These are phyloP conservation scores for Botrytis tulipae DNA, from an alignment of 2,329 filamentous ascomycete genomes.

Conservation along the genomic window DNA sequence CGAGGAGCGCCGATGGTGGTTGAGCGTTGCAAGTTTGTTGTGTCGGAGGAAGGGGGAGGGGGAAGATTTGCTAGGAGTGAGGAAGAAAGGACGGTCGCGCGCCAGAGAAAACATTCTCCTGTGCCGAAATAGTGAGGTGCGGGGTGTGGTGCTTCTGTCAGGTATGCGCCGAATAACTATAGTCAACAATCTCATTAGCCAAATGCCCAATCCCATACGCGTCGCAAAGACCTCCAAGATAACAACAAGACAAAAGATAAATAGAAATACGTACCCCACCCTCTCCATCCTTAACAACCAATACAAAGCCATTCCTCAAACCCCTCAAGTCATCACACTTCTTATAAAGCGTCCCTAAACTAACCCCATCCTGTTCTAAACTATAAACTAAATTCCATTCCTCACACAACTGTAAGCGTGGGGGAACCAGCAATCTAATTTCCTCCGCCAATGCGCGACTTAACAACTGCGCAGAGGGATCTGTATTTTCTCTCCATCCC, in stretches of 20 bases:
- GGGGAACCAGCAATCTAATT: constrained; percentile 83
- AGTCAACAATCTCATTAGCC: neutral
- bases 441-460: constrained; percentile 79
- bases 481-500: constrained; percentile 63
- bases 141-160: constrained; percentile 83
- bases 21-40: constrained; percentile 58
- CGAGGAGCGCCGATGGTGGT: constrained; percentile 52
- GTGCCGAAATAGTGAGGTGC: constrained; percentile 87
- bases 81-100: constrained; percentile 64
- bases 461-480: constrained; percentile 62
- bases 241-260: neutral
- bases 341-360: constrained; percentile 80
- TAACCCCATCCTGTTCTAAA: constrained; percentile 87
- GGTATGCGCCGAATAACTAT: constrained; percentile 85
- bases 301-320: constrained; percentile 79
- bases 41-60: constrained; percentile 67
- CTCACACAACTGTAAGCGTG: constrained; percentile 82
- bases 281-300: constrained; percentile 77
- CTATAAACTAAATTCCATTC: constrained; percentile 86
- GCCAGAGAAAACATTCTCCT: constrained; percentile 93
- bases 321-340: constrained; percentile 67
- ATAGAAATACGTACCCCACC: constrained; percentile 58
- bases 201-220: neutral
- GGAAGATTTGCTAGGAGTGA: constrained; percentile 49
- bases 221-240: neutral